phyloP scores from a whole-genome alignment of 176 grass and related monocot genomes.

The Paspalum notatum region DNA sequence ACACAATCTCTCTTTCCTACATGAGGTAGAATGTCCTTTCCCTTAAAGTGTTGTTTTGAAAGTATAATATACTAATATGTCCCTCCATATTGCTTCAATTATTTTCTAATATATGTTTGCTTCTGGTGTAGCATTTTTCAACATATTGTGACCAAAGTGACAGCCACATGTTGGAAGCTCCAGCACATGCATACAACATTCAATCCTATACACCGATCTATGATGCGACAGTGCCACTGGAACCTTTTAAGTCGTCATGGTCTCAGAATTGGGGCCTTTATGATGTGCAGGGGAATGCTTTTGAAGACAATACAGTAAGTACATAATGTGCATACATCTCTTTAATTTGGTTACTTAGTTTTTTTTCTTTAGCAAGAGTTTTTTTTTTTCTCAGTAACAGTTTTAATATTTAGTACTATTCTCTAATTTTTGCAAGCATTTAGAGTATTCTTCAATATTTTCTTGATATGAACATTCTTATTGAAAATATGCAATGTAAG shows the following conservation, averaged over 20 bases:
- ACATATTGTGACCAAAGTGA: constrained; percentile 30
- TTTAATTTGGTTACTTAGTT: background rate
- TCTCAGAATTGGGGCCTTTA: constrained; percentile 44
- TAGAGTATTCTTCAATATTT: background rate
- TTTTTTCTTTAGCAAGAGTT: background rate
- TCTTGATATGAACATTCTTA: background rate
- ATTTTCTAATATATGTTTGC: background rate
- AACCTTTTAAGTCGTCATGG: constrained; percentile 56
- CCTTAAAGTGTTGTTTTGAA: background rate
- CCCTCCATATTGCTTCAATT: background rate
- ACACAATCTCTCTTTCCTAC: no score
- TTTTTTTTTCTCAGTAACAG: background rate
- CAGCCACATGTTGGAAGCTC: constrained; percentile 17
- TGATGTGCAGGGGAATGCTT: constrained; percentile 27
- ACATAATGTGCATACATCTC: background rate
- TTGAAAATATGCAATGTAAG: background rate
- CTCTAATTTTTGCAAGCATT: constrained; percentile 3
- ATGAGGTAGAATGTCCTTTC: background rate
- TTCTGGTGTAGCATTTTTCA: constrained; percentile 33
- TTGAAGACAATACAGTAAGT: constrained; percentile 35
- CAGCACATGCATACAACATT: constrained; percentile 30
- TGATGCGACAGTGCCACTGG: constrained; percentile 41
- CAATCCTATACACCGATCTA: constrained; percentile 4
- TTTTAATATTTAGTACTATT: background rate
- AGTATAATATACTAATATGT: background rate